Percentiles rank a stretch among this genome's conserved stretches.
Evolutionary conservation across 1,139 yeast genomes (phyloP).

Genomic region (Tardiomyces digboiensis): DNA sequence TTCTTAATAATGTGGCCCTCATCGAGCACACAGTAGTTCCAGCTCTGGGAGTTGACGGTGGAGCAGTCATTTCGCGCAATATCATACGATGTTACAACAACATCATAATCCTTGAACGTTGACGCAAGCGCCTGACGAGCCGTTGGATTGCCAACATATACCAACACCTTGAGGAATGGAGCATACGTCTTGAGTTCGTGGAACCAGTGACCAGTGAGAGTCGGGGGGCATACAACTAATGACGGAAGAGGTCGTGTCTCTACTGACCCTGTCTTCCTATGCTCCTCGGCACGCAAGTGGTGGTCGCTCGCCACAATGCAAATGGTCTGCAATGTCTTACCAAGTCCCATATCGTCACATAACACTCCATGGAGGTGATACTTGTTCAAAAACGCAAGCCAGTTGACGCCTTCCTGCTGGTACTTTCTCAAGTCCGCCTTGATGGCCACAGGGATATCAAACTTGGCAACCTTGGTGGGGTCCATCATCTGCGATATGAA

Average conservation of each 20-base stretch:
- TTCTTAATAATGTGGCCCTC: constrained; percentile 98
- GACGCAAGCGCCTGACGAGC: constrained; percentile 49
- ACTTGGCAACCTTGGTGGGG: constrained; percentile 84
- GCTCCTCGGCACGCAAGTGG: constrained; percentile 56
- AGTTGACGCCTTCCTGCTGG: constrained; percentile 97
- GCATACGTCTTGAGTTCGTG: constrained; percentile 89
- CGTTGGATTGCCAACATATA: constrained; percentile 92
- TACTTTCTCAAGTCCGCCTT: constrained; percentile 90
- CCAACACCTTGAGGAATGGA: constrained; percentile 72
- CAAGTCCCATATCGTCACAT: constrained; percentile 99
- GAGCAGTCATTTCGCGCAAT: constrained; percentile 89
- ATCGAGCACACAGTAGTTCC: constrained; percentile 92
- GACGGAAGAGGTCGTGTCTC: constrained; percentile 53
- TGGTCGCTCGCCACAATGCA: constrained; percentile 97
- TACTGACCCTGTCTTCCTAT: constrained; percentile 2
- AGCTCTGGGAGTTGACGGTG: constrained; percentile 49
- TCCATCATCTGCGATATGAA: constrained; percentile 98
- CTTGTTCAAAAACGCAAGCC: constrained; percentile 93
- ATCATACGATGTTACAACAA: constrained; percentile 92
- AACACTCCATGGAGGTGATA: constrained; percentile 94
- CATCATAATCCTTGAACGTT: constrained; percentile 52
- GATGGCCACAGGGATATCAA: constrained; percentile 81
- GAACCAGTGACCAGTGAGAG: constrained; percentile 98
- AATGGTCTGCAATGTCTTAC: constrained; percentile 94
- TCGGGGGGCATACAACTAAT: constrained; percentile 89